These are phyloP conservation scores for Aspergillus clavatus DNA, from an alignment of 2,329 filamentous ascomycete genomes.

Conservation along the genomic window DNA sequence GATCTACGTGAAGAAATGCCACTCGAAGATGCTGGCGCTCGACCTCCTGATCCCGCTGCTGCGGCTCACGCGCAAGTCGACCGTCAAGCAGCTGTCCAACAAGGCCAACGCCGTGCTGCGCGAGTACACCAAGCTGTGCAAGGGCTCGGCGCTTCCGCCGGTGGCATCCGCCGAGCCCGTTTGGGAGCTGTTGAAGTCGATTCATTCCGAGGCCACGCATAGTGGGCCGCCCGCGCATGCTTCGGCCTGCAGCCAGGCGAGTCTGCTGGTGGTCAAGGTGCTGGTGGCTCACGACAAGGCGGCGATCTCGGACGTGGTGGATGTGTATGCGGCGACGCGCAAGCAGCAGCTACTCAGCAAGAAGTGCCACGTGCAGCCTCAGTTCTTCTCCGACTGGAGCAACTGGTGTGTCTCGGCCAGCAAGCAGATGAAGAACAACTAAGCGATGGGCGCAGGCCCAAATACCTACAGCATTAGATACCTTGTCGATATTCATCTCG, in stretches of 20 bases:
- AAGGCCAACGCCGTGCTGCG: constrained; percentile 70
- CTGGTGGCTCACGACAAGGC: constrained; percentile 46
- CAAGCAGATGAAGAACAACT: constrained; percentile 39
- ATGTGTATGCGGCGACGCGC: constrained; percentile 61
- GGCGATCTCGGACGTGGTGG: constrained; percentile 53
- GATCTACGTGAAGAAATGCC: constrained; percentile 77
- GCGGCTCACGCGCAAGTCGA: constrained; percentile 70
- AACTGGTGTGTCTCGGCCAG: constrained; percentile 60
- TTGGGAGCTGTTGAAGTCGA: constrained; percentile 56
- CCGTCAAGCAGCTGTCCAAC: constrained; percentile 67
- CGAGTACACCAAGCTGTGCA: constrained; percentile 63
- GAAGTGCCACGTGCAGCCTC: constrained; percentile 56
- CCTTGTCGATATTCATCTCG: neutral
- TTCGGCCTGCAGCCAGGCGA: constrained; percentile 63
- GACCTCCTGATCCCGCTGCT: constrained; percentile 70
- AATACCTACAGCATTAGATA: neutral
- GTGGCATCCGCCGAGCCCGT: constrained; percentile 43
- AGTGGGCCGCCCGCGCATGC: constrained; percentile 63
- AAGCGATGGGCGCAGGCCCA: neutral
- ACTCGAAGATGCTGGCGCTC: constrained; percentile 62
- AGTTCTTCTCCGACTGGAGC: constrained; percentile 67
- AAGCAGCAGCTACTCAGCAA: constrained; percentile 55
- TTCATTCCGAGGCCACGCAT: constrained; percentile 61
- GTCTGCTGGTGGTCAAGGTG: constrained; percentile 42
- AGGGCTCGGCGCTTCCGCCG: constrained; percentile 43